A percentile compares a stretch with the other conserved stretches of the same genome.
phyloP scores from a whole-genome alignment of 768 basidiomycete species.

The Podaxis sp. region DNA sequence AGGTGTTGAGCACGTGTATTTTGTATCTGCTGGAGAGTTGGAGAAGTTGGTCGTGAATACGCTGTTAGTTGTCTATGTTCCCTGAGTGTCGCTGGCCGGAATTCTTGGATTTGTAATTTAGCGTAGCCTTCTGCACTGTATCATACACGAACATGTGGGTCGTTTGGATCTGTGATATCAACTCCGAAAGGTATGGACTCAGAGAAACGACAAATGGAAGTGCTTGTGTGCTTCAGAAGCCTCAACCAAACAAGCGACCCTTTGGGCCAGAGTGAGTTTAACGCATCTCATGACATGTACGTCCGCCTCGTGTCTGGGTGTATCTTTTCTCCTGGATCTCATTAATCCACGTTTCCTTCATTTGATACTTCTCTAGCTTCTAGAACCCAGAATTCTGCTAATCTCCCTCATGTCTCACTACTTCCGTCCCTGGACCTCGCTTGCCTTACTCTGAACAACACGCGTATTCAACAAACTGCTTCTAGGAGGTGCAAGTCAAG shows the following conservation, averaged over 20 bases:
- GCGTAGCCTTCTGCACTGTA: not conserved
- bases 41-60: constrained; percentile 77
- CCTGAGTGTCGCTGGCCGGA: constrained; percentile 23
- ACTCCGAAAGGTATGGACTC: not conserved
- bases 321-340: constrained; percentile 1
- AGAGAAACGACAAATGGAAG: not conserved
- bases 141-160: not conserved
- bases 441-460: not conserved
- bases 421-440: not conserved
- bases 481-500: not conserved
- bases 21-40: constrained; percentile 62
- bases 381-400: not conserved
- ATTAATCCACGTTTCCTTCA: not conserved
- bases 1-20: constrained; percentile 67
- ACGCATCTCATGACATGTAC: not conserved
- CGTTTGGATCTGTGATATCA: too few relatives aligned
- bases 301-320: not conserved
- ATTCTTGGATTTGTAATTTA: not conserved
- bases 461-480: not conserved
- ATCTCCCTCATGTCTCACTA: not conserved
- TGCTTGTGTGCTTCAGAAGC: not conserved
- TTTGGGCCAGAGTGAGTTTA: not conserved
- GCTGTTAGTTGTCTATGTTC: constrained; percentile 68
- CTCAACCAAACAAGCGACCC: not conserved
- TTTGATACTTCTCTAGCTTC: not conserved